Conservation (phyloP, 345 rosid species). For the Noccaea caerulescens region DNA sequence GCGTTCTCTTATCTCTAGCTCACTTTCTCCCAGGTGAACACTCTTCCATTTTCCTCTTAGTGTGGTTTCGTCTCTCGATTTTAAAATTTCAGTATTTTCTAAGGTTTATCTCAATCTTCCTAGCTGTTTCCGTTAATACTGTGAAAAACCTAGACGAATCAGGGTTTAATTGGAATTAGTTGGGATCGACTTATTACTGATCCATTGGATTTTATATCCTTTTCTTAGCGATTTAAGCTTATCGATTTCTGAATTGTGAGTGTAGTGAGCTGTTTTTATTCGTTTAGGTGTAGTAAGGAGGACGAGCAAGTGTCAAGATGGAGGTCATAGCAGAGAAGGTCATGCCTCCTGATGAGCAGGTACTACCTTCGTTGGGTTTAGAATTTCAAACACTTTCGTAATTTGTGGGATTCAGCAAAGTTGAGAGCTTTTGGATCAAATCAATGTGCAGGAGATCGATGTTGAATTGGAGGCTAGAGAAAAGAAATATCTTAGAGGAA, state of each 20-base stretch:
- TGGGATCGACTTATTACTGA: neutral
- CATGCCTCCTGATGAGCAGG: conserved; percentile 55
- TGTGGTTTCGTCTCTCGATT: conserved; percentile 6
- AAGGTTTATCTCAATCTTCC: conserved; percentile 1
- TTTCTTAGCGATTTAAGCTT: neutral
- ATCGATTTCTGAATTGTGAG: neutral
- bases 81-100: neutral
- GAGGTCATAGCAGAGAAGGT: conserved; percentile 42
- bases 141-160: conserved; percentile 3
- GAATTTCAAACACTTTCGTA: neutral
- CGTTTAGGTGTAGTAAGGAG: conserved; percentile 2
- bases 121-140: neutral
- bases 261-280: conserved; percentile 16
- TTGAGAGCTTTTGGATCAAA: conserved; percentile 26
- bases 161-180: neutral
- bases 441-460: conserved; percentile 53
- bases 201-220: neutral
- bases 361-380: conserved; percentile 11
- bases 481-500: conserved; percentile 79
- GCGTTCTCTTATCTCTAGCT: conserved; percentile 5
- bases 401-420: conserved; percentile 27
- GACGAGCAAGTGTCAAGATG: conserved; percentile 42
- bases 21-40: conserved; percentile 27
- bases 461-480: conserved; percentile 58
- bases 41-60: conserved; percentile 6